Percentiles rank a stretch among this genome's conserved stretches.
These are phyloP conservation scores for Paraphaeosphaeria minitans DNA, from an alignment of 2,329 filamentous ascomycete genomes.

Conservation along the genomic window DNA sequence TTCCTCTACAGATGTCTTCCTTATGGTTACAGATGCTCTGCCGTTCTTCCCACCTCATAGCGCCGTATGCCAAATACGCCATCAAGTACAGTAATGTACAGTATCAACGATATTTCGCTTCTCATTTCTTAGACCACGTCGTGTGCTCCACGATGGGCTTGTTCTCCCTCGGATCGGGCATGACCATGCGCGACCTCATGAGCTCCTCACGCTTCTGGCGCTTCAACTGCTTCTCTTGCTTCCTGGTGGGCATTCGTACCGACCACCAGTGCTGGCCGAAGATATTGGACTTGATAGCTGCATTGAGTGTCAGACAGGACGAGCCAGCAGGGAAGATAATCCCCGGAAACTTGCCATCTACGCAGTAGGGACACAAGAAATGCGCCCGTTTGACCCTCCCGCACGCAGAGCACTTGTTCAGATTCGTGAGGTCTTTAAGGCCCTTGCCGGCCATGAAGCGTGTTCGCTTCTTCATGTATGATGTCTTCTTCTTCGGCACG, in stretches of 20 bases:
- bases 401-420: constrained; percentile 90
- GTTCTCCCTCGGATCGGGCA: constrained; percentile 31
- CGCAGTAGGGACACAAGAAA: constrained; percentile 84
- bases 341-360: constrained; percentile 66
- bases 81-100: constrained; percentile 11
- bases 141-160: constrained; percentile 35
- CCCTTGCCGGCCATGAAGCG: constrained; percentile 96
- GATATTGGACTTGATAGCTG: constrained; percentile 44
- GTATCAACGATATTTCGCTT: background rate
- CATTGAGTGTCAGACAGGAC: constrained; percentile 12
- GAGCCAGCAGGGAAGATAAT: background rate
- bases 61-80: background rate
- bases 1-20: background rate
- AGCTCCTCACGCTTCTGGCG: constrained; percentile 27
- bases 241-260: constrained; percentile 31
- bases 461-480: constrained; percentile 91
- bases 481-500: constrained; percentile 98
- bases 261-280: constrained; percentile 38
- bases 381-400: constrained; percentile 88
- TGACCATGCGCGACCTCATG: constrained; percentile 20
- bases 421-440: constrained; percentile 82
- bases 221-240: constrained; percentile 36
- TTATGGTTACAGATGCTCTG: constrained; percentile 1
- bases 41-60: background rate
- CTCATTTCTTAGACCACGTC: constrained; percentile 29